Percentiles rank a stretch among this genome's conserved stretches.
Evolutionary conservation across 305 asterid genomes (phyloP).

Genomic region (Fraxinus paxiana): DNA sequence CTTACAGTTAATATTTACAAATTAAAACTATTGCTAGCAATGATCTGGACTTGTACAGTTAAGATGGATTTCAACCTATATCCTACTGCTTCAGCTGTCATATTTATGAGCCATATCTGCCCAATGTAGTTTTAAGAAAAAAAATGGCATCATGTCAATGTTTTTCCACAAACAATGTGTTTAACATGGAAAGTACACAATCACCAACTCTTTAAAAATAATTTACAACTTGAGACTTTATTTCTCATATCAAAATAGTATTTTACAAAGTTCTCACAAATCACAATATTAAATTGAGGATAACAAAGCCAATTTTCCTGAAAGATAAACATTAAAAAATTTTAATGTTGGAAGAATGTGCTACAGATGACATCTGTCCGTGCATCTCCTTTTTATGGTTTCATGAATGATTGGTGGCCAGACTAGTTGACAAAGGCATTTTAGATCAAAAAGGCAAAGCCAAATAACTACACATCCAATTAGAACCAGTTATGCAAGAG

Average conservation of each 20-base stretch:
- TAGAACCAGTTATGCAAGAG: slow-evolving; percentile 11
- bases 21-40: background rate
- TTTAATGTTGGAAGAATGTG: background rate
- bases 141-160: background rate
- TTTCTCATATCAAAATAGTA: background rate
- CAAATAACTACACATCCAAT: background rate
- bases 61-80: background rate
- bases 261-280: background rate
- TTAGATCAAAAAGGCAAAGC: background rate
- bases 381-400: background rate
- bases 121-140: background rate
- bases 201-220: slow-evolving; percentile 4
- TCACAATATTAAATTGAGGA: background rate
- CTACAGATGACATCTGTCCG: background rate
- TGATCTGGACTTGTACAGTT: background rate
- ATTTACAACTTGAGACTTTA: background rate
- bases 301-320: background rate
- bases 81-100: background rate
- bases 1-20: background rate
- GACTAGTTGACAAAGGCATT: background rate
- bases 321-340: background rate
- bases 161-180: background rate
- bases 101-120: background rate
- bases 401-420: background rate
- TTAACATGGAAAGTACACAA: background rate